Base-by-base conservation (phyloP, 2,329 filamentous ascomycete genomes). In the Botrytis medusae region DNA sequence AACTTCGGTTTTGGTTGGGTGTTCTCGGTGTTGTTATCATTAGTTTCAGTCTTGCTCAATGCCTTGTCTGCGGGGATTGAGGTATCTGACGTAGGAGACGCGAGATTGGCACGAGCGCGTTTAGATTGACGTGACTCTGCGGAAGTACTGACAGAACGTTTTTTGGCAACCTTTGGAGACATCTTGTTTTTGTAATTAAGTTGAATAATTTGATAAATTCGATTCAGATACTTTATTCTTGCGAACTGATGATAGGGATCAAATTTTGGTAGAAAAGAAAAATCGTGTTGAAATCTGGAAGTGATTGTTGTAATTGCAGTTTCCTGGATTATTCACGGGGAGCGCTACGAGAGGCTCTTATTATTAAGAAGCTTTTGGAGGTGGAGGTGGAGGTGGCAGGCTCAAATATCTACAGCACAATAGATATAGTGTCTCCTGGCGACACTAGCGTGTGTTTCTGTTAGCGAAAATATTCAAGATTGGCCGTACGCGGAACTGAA, bases 81-180 rank as follows among this genome's bases (percentile, higher is more conserved):
- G 61, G 37, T 29, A 6, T 25, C 1, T 18, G 37, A 42, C 0
- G 14, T 29, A 18, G n/a, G 37, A 44, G 25, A 42, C 40, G 8
- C 25, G 37, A 10, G 2, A 29, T 20, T 20, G 61, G 20, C 18
- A 44, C 61, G 16, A n/a, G 40, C 16, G 37, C 37, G 61, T 29
- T 63, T 63, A 9, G 40, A 4, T 2, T 32, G 48, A 32, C 10
- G 48, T 25, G 18, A 3, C n/a, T 42, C 51, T 44, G 65, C n/a
- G 12, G 65, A 44, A 57, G 65, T 12, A 69, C 65, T 69, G 48
- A 25, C 37, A 3, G 65, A 29, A 44, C 65, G 37, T 22, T 69
- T 69, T 44, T 25, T 51, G 4, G 34, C 18, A 16, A 42, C 4
- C 10, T 32, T 69, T 16, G 37, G n/a, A 34, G 65, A 10, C 65